Base-by-base conservation (phyloP, 306 rosid species). In the Cicer bijugum region DNA sequence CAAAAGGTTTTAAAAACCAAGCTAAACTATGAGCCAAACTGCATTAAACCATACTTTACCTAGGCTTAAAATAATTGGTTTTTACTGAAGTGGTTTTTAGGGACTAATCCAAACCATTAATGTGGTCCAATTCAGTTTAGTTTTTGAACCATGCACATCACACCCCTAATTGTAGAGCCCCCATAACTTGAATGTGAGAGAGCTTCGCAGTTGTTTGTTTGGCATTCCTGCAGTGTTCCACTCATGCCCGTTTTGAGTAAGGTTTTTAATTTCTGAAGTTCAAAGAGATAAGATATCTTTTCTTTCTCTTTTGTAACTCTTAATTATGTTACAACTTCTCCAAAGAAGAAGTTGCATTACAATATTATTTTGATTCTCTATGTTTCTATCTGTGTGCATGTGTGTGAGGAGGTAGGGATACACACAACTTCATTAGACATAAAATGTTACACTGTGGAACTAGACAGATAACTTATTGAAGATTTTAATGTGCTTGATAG, bases 151-250 rank as follows among this genome's bases (percentile, higher is more conserved):
- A 28, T 4, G 35, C 35, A 28, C 5, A 28, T 4, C 5, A 28
- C 35, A 28, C 35, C 35, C 35, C 35, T 28, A 28, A 28, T 28
- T 28, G 1, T 19, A 35, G 62, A 50, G 11, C 12, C 47, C 6
- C 5, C 48, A 5, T 71, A 42, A 40, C 43, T 15, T 48, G 58
- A 5, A 12, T 39, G 43, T 9, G 4, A n/a, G 67, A 42, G 28
- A 71, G 56, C 67, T 56, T 56, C 43, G 44, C 14, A 56, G 43
- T 72, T 40, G 14, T 28, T 15, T 46, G 14, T 47, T 72, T 20
- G 28, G 7, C 33, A 42, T 56, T 55, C 8, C 33, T 53, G 23
- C 11, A 16, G 38, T 71, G 42, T 55, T 17, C n/a, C 6, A 6
- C 55, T 43, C 43, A 6, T 1, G 19, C 48, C 19, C 40, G 4